Conservation (phyloP, 2,329 filamentous ascomycete genomes). For the Cladophialophora yegresii region DNA sequence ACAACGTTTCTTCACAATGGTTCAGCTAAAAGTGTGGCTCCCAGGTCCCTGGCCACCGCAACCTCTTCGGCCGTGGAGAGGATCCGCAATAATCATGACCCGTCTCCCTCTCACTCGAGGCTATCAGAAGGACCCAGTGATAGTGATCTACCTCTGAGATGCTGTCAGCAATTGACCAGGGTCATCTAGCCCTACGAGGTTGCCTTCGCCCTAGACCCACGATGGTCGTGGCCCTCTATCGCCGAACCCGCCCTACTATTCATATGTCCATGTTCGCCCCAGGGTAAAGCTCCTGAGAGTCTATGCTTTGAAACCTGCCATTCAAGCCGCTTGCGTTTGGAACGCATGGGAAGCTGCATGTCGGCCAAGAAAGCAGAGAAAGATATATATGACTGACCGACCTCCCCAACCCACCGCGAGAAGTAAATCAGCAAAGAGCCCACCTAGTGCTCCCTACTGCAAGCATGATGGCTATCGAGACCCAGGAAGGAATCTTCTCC, state of each 20-base stretch:
- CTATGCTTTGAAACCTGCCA: slow-evolving; percentile 18
- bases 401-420: background rate
- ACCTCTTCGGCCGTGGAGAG: slow-evolving; percentile 4
- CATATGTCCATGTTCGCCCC: slow-evolving; percentile 32
- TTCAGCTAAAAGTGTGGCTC: slow-evolving; percentile 11
- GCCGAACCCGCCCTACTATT: slow-evolving; percentile 20
- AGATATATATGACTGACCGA: slow-evolving; percentile 20
- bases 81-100: slow-evolving; percentile 11
- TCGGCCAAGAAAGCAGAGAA: slow-evolving; percentile 1
- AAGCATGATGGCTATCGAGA: slow-evolving; percentile 29
- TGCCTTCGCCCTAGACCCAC: slow-evolving; percentile 21
- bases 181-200: slow-evolving; percentile 30
- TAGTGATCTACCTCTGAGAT: slow-evolving; percentile 19
- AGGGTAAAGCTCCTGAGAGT: slow-evolving; percentile 13
- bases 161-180: slow-evolving; percentile 29
- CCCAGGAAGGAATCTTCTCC: slow-evolving; percentile 31
- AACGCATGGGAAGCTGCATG: slow-evolving; percentile 10
- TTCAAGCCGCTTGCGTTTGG: background rate
- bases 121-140: slow-evolving; percentile 6
- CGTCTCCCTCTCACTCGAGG: slow-evolving; percentile 5
- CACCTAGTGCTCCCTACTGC: slow-evolving; percentile 11
- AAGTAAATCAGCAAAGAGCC: background rate
- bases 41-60: slow-evolving; percentile 1
- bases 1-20: background rate
- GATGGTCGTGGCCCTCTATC: slow-evolving; percentile 12